These are phyloP conservation scores for Decorospora gaudefroyi DNA, from an alignment of 2,329 filamentous ascomycete species.

Conservation along the genomic window DNA sequence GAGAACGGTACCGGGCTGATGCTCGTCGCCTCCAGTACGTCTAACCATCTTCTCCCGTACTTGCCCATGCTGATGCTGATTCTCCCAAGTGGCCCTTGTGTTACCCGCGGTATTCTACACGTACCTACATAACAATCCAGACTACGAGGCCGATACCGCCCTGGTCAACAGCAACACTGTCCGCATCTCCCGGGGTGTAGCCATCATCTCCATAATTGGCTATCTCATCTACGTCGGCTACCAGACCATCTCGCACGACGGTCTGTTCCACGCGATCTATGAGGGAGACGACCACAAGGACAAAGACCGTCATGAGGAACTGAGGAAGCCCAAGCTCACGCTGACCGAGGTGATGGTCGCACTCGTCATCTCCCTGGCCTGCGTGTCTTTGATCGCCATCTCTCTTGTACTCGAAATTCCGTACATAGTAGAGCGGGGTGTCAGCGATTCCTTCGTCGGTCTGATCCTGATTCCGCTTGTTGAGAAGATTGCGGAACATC, in stretches of 20 bases:
- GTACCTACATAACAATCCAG: conserved; percentile 36
- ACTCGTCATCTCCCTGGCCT: conserved; percentile 65
- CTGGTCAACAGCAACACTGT: conserved; percentile 62
- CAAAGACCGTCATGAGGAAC: conserved; percentile 64
- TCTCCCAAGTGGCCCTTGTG: conserved; percentile 52
- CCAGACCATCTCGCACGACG: conserved; percentile 76
- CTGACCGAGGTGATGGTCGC: conserved; percentile 72
- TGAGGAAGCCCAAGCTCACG: conserved; percentile 69
- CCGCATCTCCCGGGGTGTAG: conserved; percentile 70
- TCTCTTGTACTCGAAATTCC: conserved; percentile 75
- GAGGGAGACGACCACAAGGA: conserved; percentile 71
- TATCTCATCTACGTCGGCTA: conserved; percentile 68
- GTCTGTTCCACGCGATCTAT: conserved; percentile 75
- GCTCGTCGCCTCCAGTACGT: conserved; percentile 70
- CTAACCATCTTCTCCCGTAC: too few species aligned
- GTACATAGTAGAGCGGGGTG: conserved; percentile 58
- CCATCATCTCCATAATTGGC: conserved; percentile 70
- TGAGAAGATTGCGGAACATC: conserved; percentile 81
- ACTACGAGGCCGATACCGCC: conserved; percentile 56
- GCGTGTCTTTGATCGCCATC: conserved; percentile 74
- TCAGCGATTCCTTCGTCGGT: conserved; percentile 62
- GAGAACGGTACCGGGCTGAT: conserved; percentile 79
- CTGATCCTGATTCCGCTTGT: conserved; percentile 80
- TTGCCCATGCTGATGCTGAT: conserved; percentile 13
- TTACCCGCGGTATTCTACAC: conserved; percentile 60